Base-by-base conservation (phyloP, 2,329 filamentous ascomycete genomes). In the Beauveria sp. region DNA sequence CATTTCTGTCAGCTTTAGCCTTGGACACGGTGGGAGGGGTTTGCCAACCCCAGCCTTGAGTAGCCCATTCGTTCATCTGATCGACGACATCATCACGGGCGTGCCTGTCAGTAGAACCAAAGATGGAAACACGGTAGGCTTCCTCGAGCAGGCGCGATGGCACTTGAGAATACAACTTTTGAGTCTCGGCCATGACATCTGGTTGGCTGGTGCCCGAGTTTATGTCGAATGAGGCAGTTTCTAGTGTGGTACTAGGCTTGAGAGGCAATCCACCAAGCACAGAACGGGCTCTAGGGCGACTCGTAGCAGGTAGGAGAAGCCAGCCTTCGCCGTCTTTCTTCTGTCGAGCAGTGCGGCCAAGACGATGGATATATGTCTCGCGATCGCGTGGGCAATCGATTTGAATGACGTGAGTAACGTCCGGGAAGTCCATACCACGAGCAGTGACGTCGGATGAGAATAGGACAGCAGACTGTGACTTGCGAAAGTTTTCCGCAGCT, bases 361-460 rank as follows among this genome's bases (percentile, higher is more conserved):
- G 77, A 62, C 89, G 85, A 73, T 92, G 89, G 62, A 92, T 88
- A 69, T 92, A 92, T 43, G 86, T 84, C 70, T 91, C 88, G 30
- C 85, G 80, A 63, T 84, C 81, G 5, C 79, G 75, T 2, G 89
- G 87, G 5, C 82, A 68, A 64, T 89, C 87, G 18, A 90, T 70
- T 68, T 92, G 89, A 62, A 92, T 86, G 63, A 92, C 89, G 68
- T 91, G 88, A n/a, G 87, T 89, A 24, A 92, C 89, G 58, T 85
- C 79, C 30, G 89, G 89, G 75, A 92, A 92, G 71, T 93, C 90
- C 87, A 93, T 91, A 66, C 90, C 90, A 72, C 90, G 81, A 14
- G 90, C 89, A 6, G 89, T 90, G 37, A 93, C 89, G 72, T 93
- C 90, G 2, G 89, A 90, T 2, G 90, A 90, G 70, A 92, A 82